phyloP scores from a whole-genome alignment of 2,329 filamentous ascomycete species.

The Claviceps monticola region DNA sequence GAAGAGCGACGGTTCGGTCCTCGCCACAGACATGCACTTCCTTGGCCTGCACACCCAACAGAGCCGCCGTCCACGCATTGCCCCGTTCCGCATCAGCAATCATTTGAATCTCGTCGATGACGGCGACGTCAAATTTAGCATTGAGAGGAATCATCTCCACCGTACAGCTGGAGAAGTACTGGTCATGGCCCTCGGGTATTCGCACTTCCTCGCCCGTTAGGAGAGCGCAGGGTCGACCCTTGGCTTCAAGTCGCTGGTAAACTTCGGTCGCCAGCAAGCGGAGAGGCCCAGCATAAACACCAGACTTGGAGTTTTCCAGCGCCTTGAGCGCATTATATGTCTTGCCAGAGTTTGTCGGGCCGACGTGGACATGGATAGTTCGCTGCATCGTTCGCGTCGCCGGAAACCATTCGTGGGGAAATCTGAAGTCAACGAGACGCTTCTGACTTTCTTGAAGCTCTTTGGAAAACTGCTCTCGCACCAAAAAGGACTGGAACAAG shows the following conservation, averaged over 20 bases:
- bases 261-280: conserved; percentile 86
- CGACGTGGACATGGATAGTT: conserved; percentile 83
- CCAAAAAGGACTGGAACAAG: conserved; percentile 52
- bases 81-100: conserved; percentile 67
- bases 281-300: conserved; percentile 83
- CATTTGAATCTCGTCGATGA: conserved; percentile 99
- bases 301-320: conserved; percentile 59
- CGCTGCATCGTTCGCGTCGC: conserved; percentile 66
- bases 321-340: conserved; percentile 87
- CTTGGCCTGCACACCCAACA: conserved; percentile 73
- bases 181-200: conserved; percentile 43
- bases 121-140: conserved; percentile 62
- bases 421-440: conserved; percentile 67
- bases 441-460: conserved; percentile 45
- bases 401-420: conserved; percentile 85
- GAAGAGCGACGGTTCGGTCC: conserved; percentile 63
- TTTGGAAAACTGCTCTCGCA: conserved; percentile 41
- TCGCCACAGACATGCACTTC: conserved; percentile 94
- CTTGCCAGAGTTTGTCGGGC: conserved; percentile 95
- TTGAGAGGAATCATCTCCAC: conserved; percentile 70
- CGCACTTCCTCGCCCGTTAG: conserved; percentile 86
- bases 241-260: conserved; percentile 72
- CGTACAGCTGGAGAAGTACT: conserved; percentile 67
- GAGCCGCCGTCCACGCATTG: conserved; percentile 87
- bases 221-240: conserved; percentile 63